phyloP scores from a whole-genome alignment of 306 rosid species.

The Glycine soja region DNA sequence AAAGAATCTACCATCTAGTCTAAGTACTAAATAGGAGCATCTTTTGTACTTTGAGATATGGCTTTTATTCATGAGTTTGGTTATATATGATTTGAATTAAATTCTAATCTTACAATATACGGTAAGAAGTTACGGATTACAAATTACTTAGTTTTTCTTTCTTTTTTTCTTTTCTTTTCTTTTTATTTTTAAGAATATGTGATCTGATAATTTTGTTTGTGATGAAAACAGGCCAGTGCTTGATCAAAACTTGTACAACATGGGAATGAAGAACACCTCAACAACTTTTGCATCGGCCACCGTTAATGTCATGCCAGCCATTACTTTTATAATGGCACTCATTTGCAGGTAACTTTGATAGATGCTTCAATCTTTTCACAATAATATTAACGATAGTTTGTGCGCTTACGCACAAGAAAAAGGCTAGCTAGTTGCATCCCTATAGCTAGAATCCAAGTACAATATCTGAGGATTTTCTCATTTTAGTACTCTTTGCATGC shows the following conservation, averaged over 20 bases:
- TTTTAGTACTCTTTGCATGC: too few relatives aligned
- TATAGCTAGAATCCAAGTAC: neutral
- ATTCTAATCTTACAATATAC: slow-evolving; percentile 4
- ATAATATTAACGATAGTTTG: slow-evolving; percentile 1
- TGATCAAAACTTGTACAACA: slow-evolving; percentile 84
- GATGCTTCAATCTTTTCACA: slow-evolving; percentile 39
- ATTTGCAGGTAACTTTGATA: slow-evolving; percentile 69
- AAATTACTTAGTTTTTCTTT: neutral
- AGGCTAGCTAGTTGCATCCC: neutral
- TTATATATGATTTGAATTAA: slow-evolving; percentile 28
- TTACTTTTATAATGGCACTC: slow-evolving; percentile 90
- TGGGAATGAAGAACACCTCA: slow-evolving; percentile 93
- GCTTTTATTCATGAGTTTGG: slow-evolving; percentile 7
- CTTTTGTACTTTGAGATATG: slow-evolving; percentile 35
- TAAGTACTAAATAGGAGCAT: slow-evolving; percentile 35
- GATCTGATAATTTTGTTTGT: slow-evolving; percentile 9
- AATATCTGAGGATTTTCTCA: neutral
- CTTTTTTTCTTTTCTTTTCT: neutral
- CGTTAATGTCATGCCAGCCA: slow-evolving; percentile 86
- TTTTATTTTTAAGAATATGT: neutral
- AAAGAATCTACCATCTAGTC: slow-evolving; percentile 33
- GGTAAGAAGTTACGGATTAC: neutral
- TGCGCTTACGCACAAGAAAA: neutral
- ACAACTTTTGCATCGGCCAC: slow-evolving; percentile 89
- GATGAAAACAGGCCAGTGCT: slow-evolving; percentile 85